These are phyloP conservation scores for Ophiostoma populinum DNA, from an alignment of 2,329 filamentous ascomycete species.

Conservation along the genomic window DNA sequence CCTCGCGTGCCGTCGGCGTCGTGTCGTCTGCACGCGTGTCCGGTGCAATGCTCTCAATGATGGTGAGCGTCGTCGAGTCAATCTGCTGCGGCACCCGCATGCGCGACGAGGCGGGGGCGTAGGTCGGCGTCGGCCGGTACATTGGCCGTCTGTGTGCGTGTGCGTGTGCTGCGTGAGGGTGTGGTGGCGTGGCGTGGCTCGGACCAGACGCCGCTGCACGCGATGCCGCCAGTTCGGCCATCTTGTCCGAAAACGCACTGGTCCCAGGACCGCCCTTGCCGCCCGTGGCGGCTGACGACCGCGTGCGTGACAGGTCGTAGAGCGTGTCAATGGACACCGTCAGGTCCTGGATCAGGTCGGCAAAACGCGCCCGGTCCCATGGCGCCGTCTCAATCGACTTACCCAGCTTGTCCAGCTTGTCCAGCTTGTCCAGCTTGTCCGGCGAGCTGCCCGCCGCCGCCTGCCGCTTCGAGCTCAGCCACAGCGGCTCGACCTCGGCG, in stretches of 20 bases:
- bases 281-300: slow-evolving; percentile 27
- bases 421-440: not conserved
- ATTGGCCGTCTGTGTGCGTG: too few species aligned
- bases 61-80: slow-evolving; percentile 33
- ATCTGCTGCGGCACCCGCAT: slow-evolving; percentile 46
- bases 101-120: slow-evolving; percentile 42
- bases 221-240: not conserved
- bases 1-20: slow-evolving; percentile 22
- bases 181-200: slow-evolving; percentile 6
- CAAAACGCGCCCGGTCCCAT: slow-evolving; percentile 57
- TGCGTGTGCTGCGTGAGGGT: too few species aligned
- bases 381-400: slow-evolving; percentile 14
- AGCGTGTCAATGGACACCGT: slow-evolving; percentile 65
- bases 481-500: slow-evolving; percentile 58
- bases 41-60: slow-evolving; percentile 19
- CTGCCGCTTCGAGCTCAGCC: slow-evolving; percentile 42
- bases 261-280: not conserved
- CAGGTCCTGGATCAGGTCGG: slow-evolving; percentile 56
- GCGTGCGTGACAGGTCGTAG: slow-evolving; percentile 56
- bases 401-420: not conserved
- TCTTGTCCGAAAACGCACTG: slow-evolving; percentile 10
- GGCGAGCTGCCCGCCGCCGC: slow-evolving; percentile 13
- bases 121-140: too few species aligned
- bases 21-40: slow-evolving; percentile 21
- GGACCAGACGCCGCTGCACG: not conserved